phyloP scores from a whole-genome alignment of 225 moss, liverwort and hornwort species.

The Lunularia cruciata region DNA sequence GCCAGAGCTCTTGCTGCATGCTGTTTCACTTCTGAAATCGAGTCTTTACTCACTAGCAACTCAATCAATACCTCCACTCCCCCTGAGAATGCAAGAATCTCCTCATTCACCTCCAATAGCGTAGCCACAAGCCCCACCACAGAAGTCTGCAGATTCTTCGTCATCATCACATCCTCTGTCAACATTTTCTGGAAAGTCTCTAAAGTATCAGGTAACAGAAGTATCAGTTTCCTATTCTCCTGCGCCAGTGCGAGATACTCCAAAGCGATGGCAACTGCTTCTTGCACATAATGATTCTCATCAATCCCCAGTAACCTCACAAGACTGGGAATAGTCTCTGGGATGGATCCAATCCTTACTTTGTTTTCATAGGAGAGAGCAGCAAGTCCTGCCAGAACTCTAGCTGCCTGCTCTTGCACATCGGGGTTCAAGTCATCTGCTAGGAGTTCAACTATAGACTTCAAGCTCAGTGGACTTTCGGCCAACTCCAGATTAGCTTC shows the following conservation, averaged over 20 bases:
- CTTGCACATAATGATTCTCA: constrained; percentile 16
- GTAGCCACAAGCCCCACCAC: constrained; percentile 21
- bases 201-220: constrained; percentile 5
- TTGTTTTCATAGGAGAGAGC: constrained; percentile 19
- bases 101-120: constrained; percentile 23
- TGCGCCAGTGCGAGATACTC: constrained; percentile 15
- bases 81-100: constrained; percentile 2
- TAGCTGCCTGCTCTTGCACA: constrained; percentile 23
- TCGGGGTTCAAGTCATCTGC: constrained; percentile 13
- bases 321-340: background rate
- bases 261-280: constrained; percentile 12
- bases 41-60: constrained; percentile 6
- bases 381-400: constrained; percentile 23
- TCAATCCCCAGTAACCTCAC: constrained; percentile 8
- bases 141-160: constrained; percentile 16
- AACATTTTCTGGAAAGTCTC: constrained; percentile 15
- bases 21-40: constrained; percentile 11
- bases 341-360: constrained; percentile 17
- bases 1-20: constrained; percentile 24
- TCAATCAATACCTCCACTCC: constrained; percentile 16
- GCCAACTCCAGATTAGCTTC: constrained; percentile 15
- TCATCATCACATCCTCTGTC: constrained; percentile 11
- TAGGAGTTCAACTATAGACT: constrained; percentile 10
- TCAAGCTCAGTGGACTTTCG: constrained; percentile 3
- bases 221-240: constrained; percentile 19